These are phyloP conservation scores for Asterophora lycoperdoides DNA, from an alignment of 768 basidiomycete species.

Conservation along the genomic window DNA sequence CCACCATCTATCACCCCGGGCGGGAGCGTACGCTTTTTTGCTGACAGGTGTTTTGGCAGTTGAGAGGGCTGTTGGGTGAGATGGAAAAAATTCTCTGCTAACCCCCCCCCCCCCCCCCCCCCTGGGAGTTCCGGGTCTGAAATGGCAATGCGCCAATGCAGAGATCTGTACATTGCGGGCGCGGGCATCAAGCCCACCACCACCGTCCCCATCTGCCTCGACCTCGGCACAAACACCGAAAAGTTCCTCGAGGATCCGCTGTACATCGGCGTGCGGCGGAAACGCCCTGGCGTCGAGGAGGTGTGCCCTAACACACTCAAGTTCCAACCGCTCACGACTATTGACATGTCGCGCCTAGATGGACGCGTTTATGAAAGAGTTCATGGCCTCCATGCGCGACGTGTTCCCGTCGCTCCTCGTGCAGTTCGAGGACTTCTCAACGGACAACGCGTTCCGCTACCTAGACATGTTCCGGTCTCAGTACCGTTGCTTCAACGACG, in stretches of 20 bases:
- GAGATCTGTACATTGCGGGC: conserved; percentile 66
- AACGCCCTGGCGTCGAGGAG: conserved; percentile 42
- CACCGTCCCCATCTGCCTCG: conserved; percentile 63
- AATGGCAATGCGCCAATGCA: conserved; percentile 16
- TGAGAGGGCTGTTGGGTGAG: no score
- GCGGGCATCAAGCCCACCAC: conserved; percentile 58
- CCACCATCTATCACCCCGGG: no score
- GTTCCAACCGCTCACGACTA: neutral
- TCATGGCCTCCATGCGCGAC: conserved; percentile 63
- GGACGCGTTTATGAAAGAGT: conserved; percentile 72
- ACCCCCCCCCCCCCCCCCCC: no score
- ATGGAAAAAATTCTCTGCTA: no score
- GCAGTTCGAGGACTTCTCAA: conserved; percentile 78
- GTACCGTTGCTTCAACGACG: conserved; percentile 68
- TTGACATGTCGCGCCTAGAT: conserved; percentile 36
- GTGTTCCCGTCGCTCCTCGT: conserved; percentile 65
- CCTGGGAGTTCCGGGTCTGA: neutral
- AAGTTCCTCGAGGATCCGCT: conserved; percentile 65
- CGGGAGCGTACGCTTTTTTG: no score
- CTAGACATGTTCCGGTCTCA: conserved; percentile 56
- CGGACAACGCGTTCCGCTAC: conserved; percentile 74
- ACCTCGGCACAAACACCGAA: conserved; percentile 74
- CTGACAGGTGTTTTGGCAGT: no score
- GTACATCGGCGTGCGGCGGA: conserved; percentile 66
- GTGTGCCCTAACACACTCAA: conserved; percentile 19